Evolutionary conservation across 768 basidiomycete species (phyloP).

Genomic region (Podaxis sp.): DNA sequence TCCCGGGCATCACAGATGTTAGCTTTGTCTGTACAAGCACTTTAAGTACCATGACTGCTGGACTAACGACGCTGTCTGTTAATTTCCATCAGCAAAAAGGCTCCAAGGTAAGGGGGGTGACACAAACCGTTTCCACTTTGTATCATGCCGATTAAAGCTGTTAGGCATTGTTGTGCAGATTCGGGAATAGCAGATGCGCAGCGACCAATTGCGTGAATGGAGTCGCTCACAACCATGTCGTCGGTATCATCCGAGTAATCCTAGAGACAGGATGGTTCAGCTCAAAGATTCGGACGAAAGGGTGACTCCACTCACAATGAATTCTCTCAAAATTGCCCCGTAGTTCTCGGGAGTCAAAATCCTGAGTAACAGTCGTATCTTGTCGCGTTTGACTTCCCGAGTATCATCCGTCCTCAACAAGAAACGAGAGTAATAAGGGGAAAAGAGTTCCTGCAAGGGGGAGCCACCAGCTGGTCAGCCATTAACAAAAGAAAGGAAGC

Average conservation of each 20-base stretch:
- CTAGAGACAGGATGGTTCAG: constrained; percentile 35
- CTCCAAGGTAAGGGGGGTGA: neutral
- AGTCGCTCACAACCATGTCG: constrained; percentile 66
- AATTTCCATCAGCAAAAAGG: neutral
- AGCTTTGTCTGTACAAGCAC: constrained; percentile 75
- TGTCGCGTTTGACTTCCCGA: constrained; percentile 64
- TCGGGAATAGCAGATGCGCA: constrained; percentile 72
- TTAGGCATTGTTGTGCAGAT: constrained; percentile 68
- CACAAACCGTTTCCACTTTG: constrained; percentile 69
- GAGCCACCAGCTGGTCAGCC: neutral
- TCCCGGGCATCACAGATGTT: constrained; percentile 29
- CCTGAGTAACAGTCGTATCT: constrained; percentile 71
- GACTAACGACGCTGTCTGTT: constrained; percentile 73
- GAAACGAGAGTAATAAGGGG: constrained; percentile 63
- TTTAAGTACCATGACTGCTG: constrained; percentile 84
- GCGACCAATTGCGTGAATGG: constrained; percentile 77
- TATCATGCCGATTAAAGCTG: constrained; percentile 76
- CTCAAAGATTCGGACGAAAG: neutral
- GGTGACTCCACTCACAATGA: constrained; percentile 60
- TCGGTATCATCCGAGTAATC: constrained; percentile 81
- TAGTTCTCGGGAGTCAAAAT: constrained; percentile 69
- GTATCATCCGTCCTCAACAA: constrained; percentile 70
- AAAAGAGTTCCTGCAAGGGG: constrained; percentile 56
- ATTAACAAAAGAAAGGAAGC: neutral
- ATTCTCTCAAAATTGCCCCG: constrained; percentile 73